phyloP scores from a whole-genome alignment of 78 protist species.

The Dictyostelium citrinum region DNA sequence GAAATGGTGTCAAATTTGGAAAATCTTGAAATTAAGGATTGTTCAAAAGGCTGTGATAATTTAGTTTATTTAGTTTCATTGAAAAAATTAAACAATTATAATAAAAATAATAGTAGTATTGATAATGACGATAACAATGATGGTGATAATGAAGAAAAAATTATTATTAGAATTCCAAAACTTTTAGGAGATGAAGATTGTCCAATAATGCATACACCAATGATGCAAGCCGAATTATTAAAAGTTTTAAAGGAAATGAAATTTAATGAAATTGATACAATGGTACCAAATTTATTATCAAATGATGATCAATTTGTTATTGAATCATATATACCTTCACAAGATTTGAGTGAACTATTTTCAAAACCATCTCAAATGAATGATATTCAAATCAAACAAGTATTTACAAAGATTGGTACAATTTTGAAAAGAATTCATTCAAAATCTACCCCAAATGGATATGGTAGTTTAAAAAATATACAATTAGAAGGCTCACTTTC shows the following conservation, averaged over 20 bases:
- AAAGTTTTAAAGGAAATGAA: no score
- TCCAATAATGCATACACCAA: constrained; percentile 43
- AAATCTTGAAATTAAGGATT: constrained; percentile 24
- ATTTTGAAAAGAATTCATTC: background rate
- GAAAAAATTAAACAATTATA: background rate
- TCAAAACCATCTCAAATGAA: constrained; percentile 1
- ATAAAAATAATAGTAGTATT: background rate
- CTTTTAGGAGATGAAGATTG: background rate
- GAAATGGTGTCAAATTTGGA: background rate
- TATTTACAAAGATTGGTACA: background rate
- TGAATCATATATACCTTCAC: constrained; percentile 6
- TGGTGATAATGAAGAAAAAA: background rate
- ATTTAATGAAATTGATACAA: background rate
- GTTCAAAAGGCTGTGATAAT: constrained; percentile 73
- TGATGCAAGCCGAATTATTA: constrained; percentile 31
- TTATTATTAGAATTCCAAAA: constrained; percentile 39
- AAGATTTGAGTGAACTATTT: constrained; percentile 20
- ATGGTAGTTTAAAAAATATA: background rate
- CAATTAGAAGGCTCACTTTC: background rate
- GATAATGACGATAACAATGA: background rate
- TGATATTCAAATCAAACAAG: background rate
- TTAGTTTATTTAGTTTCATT: background rate
- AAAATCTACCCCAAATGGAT: background rate
- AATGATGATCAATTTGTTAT: background rate
- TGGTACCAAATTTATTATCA: constrained; percentile 6